Evolutionary conservation across 164 flowering plant species (phyloP), one percentile per base, ranked within the genome.

Genomic region (Vitis cinerea): DNA sequence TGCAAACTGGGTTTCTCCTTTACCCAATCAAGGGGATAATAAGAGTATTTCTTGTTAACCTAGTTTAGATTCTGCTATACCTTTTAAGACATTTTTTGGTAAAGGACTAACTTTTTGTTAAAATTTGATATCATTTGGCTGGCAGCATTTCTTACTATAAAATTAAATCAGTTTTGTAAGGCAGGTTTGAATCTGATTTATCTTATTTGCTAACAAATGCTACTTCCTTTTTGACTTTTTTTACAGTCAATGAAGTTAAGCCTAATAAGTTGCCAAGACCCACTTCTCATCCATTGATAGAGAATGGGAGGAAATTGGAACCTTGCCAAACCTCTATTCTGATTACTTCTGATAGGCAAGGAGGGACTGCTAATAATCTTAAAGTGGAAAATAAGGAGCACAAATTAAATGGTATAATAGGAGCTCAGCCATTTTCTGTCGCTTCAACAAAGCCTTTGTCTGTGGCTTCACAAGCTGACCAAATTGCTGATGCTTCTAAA

Each of bases 251-350:
- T 66, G 87, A 78, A 29, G 64, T 29, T 59, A 75, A 71, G 75
- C 87, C 86, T 14, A 81, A 71, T 83, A 87, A 87, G 75, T 67
- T 82, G 80, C 82, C 80, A 52, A 80, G 79, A 68, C 83, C 77
- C 3, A 55, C 73, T 51, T 56, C 83, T 51, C 84, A 78, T 72
- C 76, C 70, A 56, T 70, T 69, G 30, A 17, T 37, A 29, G 83
- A 81, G 70, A 86, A 82, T 82, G 93, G 92, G 67, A 73, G 74
- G 68, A 81, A 57, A 62, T 29, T 76, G 57, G 83, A 78, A 71
- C 74, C 76, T 15, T 72, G 65, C 77, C 87, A 74, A 70, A 67
- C 73, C 75, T 69, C 81, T 31, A 62, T 37, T 57, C 73, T 37
- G 17, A 17, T 61, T 57, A 56, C 71, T 68, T 64, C 79, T 59